Conservation (phyloP, 192 early-diverging fungal genomes). For the Coemansia sp. region DNA sequence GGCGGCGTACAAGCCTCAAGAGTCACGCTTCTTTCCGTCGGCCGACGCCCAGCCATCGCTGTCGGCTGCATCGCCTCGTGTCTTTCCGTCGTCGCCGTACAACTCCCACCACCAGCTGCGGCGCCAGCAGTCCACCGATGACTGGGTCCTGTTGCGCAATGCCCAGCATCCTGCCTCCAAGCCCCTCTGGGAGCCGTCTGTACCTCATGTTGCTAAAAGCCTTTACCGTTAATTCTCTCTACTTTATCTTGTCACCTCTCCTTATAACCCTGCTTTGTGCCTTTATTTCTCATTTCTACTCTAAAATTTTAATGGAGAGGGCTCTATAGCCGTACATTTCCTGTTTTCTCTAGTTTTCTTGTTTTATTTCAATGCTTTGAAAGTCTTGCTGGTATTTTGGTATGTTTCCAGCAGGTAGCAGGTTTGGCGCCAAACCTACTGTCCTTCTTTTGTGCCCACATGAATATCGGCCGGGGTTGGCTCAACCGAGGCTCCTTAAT, state of each 20-base stretch:
- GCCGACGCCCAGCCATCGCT: not conserved
- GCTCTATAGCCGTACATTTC: not conserved
- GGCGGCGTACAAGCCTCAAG: slow-evolving; percentile 10
- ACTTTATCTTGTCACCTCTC: not conserved
- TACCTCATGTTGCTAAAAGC: slow-evolving; percentile 7
- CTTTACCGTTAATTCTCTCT: slow-evolving; percentile 10
- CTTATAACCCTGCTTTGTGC: not conserved
- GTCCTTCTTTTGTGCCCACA: too few relatives aligned
- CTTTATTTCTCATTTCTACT: slow-evolving; percentile 8
- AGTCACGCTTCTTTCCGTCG: slow-evolving; percentile 45
- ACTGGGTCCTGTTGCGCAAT: slow-evolving; percentile 32
- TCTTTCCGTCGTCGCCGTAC: slow-evolving; percentile 2
- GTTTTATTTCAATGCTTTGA: too few relatives aligned
- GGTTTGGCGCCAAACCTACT: too few relatives aligned
- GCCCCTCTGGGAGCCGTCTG: slow-evolving; percentile 8
- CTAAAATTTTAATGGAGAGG: not conserved
- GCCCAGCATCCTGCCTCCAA: not conserved
- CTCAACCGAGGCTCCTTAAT: too few relatives aligned
- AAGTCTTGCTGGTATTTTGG: too few relatives aligned
- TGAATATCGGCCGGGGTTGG: too few relatives aligned
- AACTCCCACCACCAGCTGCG: slow-evolving; percentile 38
- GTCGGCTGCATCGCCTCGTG: not conserved
- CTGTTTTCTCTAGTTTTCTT: not conserved
- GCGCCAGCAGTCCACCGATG: slow-evolving; percentile 46
- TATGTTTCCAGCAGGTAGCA: too few relatives aligned